Evolutionary conservation across 1,284 basidiomycete genomes (phyloP).

Genomic region (Tilletia indica): DNA sequence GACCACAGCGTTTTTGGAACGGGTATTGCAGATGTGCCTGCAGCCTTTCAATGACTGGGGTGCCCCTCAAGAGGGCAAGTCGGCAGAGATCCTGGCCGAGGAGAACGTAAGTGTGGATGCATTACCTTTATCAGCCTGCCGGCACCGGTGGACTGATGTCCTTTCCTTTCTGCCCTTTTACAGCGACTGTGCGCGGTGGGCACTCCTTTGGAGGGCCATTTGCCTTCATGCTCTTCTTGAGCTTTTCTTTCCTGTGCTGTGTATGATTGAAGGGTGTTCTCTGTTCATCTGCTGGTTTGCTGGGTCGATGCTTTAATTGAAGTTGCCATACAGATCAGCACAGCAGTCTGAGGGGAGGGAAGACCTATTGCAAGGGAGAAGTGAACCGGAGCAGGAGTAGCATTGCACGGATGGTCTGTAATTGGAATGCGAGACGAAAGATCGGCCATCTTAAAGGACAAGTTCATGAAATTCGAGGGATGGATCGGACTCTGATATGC

Average conservation of each 20-base stretch:
- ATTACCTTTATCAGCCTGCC: background rate
- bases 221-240: conserved; percentile 16
- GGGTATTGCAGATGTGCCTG: conserved; percentile 44
- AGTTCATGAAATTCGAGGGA: no score
- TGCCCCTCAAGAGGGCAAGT: conserved; percentile 15
- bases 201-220: conserved; percentile 15
- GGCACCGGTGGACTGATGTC: background rate
- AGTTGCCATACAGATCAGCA: no score
- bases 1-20: conserved; percentile 29
- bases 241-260: background rate
- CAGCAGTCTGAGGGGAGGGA: no score
- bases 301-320: no score
- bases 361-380: no score
- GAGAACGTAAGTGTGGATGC: conserved; percentile 7
- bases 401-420: no score
- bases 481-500: no score
- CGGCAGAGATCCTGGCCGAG: conserved; percentile 10
- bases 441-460: no score
- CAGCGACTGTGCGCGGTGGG: conserved; percentile 15
- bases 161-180: background rate
- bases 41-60: conserved; percentile 45
- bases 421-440: no score
- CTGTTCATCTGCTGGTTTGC: no score
- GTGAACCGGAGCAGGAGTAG: no score
- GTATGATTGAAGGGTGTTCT: no score